These are phyloP conservation scores for Ophiocordyceps robertsii DNA, from an alignment of 2,329 filamentous ascomycete species.

Conservation along the genomic window DNA sequence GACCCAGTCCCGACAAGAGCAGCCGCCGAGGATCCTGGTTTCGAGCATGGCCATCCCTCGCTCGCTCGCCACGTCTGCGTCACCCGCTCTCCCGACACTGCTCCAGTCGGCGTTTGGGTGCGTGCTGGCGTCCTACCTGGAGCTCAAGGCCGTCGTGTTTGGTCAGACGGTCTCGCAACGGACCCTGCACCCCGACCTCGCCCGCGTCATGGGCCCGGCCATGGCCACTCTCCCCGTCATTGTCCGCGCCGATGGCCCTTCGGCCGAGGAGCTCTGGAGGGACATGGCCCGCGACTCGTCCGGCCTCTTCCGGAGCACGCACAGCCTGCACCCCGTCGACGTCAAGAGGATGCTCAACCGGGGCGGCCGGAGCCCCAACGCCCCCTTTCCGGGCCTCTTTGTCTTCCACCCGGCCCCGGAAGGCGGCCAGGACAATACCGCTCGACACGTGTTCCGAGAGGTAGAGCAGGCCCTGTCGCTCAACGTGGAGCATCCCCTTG, in stretches of 20 bases:
- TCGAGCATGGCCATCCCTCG: neutral
- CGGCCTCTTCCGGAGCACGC: constrained; percentile 2
- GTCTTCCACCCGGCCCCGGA: constrained; percentile 9
- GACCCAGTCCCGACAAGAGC: constrained; percentile 10
- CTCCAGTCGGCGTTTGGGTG: constrained; percentile 12
- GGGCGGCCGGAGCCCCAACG: constrained; percentile 5
- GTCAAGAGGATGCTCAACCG: constrained; percentile 10
- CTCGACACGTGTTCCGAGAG: constrained; percentile 12
- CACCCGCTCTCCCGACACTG: constrained; percentile 2
- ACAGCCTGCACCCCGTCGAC: constrained; percentile 10
- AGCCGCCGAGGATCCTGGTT: constrained; percentile 2
- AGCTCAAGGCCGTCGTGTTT: constrained; percentile 9
- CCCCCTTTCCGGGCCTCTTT: constrained; percentile 11
- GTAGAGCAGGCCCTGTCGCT: constrained; percentile 17
- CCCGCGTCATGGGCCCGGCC: constrained; percentile 10
- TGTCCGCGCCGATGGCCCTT: constrained; percentile 5
- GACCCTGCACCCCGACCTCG: constrained; percentile 10
- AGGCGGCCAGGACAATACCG: neutral
- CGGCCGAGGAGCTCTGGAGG: constrained; percentile 4
- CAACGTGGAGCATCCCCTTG: constrained; percentile 25
- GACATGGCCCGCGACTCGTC: neutral
- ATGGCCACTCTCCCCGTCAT: constrained; percentile 10
- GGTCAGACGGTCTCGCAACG: constrained; percentile 11
- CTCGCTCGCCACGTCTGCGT: neutral
- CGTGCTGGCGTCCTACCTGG: constrained; percentile 8